Evolutionary conservation across 192 early-diverging fungal species (phyloP), one percentile per base, ranked within the genome.

Genomic region (Dimargaris cristalligena): DNA sequence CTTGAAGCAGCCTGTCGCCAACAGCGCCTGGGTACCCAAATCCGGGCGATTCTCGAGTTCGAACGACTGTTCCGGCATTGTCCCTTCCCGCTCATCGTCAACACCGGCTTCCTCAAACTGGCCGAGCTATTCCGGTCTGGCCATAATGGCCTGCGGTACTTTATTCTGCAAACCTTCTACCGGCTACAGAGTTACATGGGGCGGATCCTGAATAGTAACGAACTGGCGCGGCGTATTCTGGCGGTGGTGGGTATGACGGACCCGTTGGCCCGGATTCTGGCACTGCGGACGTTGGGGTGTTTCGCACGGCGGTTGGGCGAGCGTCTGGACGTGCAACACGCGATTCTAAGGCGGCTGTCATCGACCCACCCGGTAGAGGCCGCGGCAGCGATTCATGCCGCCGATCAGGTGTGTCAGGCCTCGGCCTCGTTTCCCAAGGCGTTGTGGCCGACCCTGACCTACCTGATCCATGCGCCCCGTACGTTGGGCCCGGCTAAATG

Each of bases 41-140:
- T 76, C 8, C 65, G 70, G 54, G 74, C 74, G 11, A 56, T 76
- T 16, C 69, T 70, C 28, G 67, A 67, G 58, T 73, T 76, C 22
- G 65, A 71, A 50, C 70, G 70, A 61, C 63, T 76, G 31, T 52
- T 76, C 38, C 71, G 73, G 59, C 67, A 68, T 59, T 76, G 71
- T 34, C 74, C 74, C 20, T 76, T 76, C 28, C 74, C 71, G 20
- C 67, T 67, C 16, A 66, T 76, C 22, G 71, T 76, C 31, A 65
- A 65, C 58, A 71, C 74, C 9, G 74, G 69, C 14, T 73, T 76
- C 55, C 63, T 76, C 18, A 76, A 76, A 52, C 71, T 76, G 1
- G 67, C 69, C 34, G 74, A 76, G 35, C 32, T 76, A 62, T 76
- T 76, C 47, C 60, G 71, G 26, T 56, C 59, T 61, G 66, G 68